These are phyloP conservation scores for Pichia sp. DNA, from an alignment of 1,139 yeast species.

Conservation along the genomic window DNA sequence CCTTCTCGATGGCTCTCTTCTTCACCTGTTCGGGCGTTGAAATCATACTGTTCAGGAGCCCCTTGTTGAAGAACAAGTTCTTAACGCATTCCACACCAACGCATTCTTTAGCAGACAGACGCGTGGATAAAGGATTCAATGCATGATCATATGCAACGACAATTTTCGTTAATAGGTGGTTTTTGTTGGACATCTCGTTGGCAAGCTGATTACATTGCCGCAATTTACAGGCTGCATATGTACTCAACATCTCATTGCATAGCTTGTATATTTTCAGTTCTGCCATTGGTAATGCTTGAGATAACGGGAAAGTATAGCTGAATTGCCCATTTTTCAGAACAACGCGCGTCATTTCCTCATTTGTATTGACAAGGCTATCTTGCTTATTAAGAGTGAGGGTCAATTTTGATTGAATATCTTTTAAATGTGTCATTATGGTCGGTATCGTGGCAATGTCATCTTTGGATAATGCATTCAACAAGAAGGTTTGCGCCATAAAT, in stretches of 20 bases:
- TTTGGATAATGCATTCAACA: constrained; percentile 2
- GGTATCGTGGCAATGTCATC: neutral
- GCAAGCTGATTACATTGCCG: neutral
- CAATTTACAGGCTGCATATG: constrained; percentile 12
- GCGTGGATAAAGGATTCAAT: constrained; percentile 1
- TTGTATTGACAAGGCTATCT: neutral
- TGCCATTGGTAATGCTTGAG: constrained; percentile 2
- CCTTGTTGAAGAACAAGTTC: constrained; percentile 5
- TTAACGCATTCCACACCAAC: constrained; percentile 3
- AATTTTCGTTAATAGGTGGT: constrained; percentile 18
- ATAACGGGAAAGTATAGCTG: constrained; percentile 16
- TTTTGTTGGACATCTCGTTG: constrained; percentile 15
- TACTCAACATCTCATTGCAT: constrained; percentile 4
- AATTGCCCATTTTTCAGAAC: constrained; percentile 5
- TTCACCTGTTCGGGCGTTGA: neutral
- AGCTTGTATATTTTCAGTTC: constrained; percentile 4
- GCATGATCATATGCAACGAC: constrained; percentile 3
- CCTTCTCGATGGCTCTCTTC: no score
- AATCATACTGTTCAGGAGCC: neutral
- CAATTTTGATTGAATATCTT: neutral
- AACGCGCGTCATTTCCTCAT: neutral
- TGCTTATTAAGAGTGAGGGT: neutral
- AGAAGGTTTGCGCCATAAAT: constrained; percentile 1
- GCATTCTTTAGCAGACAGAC: neutral
- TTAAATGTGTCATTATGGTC: neutral